These are phyloP conservation scores for Hippophae gyantsensis DNA, from an alignment of 306 rosid genomes.

Conservation along the genomic window DNA sequence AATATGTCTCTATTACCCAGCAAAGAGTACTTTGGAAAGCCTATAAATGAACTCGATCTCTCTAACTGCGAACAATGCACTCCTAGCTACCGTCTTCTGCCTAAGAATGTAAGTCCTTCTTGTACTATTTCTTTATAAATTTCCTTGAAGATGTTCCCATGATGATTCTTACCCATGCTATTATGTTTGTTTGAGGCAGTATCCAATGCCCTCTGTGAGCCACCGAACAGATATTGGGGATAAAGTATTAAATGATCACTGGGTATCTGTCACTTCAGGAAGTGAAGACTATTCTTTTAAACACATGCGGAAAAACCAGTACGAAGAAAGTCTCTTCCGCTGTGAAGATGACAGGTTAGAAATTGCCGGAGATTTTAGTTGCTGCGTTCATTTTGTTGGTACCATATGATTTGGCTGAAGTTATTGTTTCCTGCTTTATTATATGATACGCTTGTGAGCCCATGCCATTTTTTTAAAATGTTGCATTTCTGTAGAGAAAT, in stretches of 20 bases:
- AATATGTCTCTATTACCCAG: conserved; percentile 61
- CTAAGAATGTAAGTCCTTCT: conserved; percentile 57
- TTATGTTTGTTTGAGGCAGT: conserved; percentile 40
- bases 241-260: conserved; percentile 81
- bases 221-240: conserved; percentile 77
- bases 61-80: conserved; percentile 94
- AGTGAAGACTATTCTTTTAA: conserved; percentile 98
- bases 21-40: conserved; percentile 86
- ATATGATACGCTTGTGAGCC: too few species aligned
- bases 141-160: conserved; percentile 5
- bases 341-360: conserved; percentile 96
- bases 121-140: conserved; percentile 8
- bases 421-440: too few species aligned
- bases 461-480: too few species aligned
- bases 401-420: too few species aligned
- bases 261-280: conserved; percentile 99
- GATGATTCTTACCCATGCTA: conserved; percentile 11
- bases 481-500: too few species aligned
- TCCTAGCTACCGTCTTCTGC: conserved; percentile 92
- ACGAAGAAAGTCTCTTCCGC: conserved; percentile 96
- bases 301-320: conserved; percentile 99
- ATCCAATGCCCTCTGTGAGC: conserved; percentile 83
- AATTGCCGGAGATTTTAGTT: conserved; percentile 15
- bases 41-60: conserved; percentile 95
- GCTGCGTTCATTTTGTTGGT: too few species aligned